Base-by-base conservation (phyloP, 371 early-diverging fungal species). In the Mucor saturninus region DNA sequence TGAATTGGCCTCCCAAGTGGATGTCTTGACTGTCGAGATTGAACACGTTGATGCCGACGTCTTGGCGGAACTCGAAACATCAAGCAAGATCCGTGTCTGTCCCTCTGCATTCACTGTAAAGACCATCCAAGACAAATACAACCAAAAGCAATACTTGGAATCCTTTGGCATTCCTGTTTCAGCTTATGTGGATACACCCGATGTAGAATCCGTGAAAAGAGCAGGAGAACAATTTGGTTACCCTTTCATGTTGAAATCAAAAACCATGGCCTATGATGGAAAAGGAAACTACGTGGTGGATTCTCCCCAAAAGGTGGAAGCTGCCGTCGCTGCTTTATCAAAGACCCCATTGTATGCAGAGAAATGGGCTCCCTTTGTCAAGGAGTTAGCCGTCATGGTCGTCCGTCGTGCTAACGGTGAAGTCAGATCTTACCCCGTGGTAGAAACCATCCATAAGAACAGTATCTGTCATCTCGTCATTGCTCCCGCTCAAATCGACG, bases 371-470 rank as follows among this genome's bases (percentile, higher is more conserved):
- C 84, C 88, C 4, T 98, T 95, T 74, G 80, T 75, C 53, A 92
- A 93, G 68, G 98, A 98, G 72, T 74, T 98, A 32, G 97, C 98
- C 2, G 95, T 96, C 28, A 97, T 98, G 95, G 98, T 98, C 6
- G 96, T 93, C 3, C 88, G 94, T 40, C 82, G 86, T 42, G 79
- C 82, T n/a, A 83, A 86, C 53, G 96, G 95, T 14, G 86, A 88
- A 43, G 87, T 94, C 0, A 85, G 82, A 4, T 83, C 92, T 1
- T 98, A 98, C 68, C 97, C 97, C 15, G 90, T 91, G 11, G 97
- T 97, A 0, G 97, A 98, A 74, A 98, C 98, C 13, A 89, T 97
- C 6, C 98, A 98, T 76, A 88, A 89, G 75, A 90, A 96, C 81
- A 95, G 89, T 70, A 93, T 98, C 21, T 97, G 98, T 73, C 95